These are phyloP conservation scores for Debaryomyces maramus DNA, from an alignment of 805 yeast genomes.

Conservation along the genomic window DNA sequence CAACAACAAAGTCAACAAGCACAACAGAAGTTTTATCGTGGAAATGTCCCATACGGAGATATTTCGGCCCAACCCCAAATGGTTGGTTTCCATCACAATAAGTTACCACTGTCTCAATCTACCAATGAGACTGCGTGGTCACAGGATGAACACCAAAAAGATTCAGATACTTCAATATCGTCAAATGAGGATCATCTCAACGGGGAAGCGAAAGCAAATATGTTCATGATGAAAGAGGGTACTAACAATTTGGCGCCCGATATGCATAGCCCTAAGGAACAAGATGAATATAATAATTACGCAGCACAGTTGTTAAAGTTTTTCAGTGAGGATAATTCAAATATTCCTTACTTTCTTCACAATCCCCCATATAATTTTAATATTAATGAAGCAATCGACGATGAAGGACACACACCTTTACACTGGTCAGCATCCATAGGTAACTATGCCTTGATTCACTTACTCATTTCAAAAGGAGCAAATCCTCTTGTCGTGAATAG, in stretches of 20 bases:
- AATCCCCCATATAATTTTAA: slow-evolving; percentile 67
- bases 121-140: slow-evolving; percentile 49
- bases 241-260: slow-evolving; percentile 5
- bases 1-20: slow-evolving; percentile 24
- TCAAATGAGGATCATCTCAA: slow-evolving; percentile 23
- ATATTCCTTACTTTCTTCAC: slow-evolving; percentile 63
- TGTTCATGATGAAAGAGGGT: not conserved
- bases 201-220: slow-evolving; percentile 5
- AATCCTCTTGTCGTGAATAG: slow-evolving; percentile 52
- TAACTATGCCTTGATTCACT: slow-evolving; percentile 70
- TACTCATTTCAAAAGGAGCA: slow-evolving; percentile 75
- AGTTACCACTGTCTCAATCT: slow-evolving; percentile 31
- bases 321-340: slow-evolving; percentile 43
- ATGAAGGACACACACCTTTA: slow-evolving; percentile 90
- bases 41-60: slow-evolving; percentile 12
- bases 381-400: slow-evolving; percentile 79
- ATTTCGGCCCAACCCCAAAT: slow-evolving; percentile 17
- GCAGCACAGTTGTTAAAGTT: slow-evolving; percentile 41
- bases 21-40: slow-evolving; percentile 18
- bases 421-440: slow-evolving; percentile 99
- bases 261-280: slow-evolving; percentile 42
- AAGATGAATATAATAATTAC: slow-evolving; percentile 43
- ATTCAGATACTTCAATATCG: slow-evolving; percentile 42
- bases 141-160: slow-evolving; percentile 37
- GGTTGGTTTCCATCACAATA: slow-evolving; percentile 18